phyloP scores from a whole-genome alignment of 2,329 filamentous ascomycete genomes.

The Shiraia bambusicola region DNA sequence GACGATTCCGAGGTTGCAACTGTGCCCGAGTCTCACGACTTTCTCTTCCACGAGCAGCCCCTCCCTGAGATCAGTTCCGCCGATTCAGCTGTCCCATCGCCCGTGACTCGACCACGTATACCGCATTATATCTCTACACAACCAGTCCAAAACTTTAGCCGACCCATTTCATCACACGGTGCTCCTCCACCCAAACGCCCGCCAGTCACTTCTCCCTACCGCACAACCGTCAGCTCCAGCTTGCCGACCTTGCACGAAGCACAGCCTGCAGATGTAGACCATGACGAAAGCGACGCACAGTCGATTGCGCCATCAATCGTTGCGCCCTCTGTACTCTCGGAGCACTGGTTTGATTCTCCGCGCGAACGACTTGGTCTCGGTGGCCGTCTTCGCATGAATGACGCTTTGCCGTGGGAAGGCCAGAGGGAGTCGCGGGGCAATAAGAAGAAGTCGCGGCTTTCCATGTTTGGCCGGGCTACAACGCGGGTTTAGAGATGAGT shows the following conservation, averaged over 20 bases:
- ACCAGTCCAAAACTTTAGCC: conserved; percentile 28
- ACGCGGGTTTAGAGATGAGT: conserved; percentile 11
- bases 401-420: conserved; percentile 36
- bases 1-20: conserved; percentile 9
- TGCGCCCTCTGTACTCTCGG: conserved; percentile 39
- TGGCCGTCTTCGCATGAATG: conserved; percentile 36
- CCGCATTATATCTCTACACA: conserved; percentile 18
- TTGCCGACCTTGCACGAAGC: conserved; percentile 38
- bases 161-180: conserved; percentile 14
- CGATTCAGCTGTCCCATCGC: conserved; percentile 6
- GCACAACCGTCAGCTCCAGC: conserved; percentile 16
- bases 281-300: conserved; percentile 15
- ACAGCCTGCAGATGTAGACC: conserved; percentile 28
- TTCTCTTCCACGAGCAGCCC: conserved; percentile 24
- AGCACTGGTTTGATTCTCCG: conserved; percentile 39
- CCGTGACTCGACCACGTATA: conserved; percentile 9
- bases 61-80: conserved; percentile 6
- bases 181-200: conserved; percentile 10
- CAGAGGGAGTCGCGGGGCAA: conserved; percentile 23
- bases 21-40: conserved; percentile 34
- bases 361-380: conserved; percentile 43
- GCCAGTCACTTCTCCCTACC: conserved; percentile 13
- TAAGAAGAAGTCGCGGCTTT: conserved; percentile 33
- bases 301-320: conserved; percentile 35
- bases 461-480: conserved; percentile 20